Conservation (phyloP, 2,329 filamentous ascomycete species). For the Penicillium freii region DNA sequence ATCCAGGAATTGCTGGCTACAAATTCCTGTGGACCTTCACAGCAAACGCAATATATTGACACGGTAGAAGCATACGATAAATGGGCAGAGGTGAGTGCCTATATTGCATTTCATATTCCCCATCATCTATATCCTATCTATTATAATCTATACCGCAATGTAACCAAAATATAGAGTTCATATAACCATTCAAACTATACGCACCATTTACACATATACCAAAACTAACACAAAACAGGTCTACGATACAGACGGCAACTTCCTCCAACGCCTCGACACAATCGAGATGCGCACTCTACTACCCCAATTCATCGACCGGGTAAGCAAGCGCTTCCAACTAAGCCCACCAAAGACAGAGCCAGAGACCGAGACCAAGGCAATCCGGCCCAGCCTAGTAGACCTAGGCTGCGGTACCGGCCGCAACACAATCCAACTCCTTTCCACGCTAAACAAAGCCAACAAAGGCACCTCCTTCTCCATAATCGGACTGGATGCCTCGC, state of each 20-base stretch:
- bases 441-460: slow-evolving; percentile 2
- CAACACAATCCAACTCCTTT: slow-evolving; percentile 56
- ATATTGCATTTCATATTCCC: background rate
- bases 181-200: too few relatives aligned
- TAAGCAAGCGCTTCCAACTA: slow-evolving; percentile 11
- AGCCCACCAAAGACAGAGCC: slow-evolving; percentile 4
- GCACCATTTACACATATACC: background rate
- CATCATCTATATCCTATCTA: background rate
- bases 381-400: slow-evolving; percentile 52
- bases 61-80: slow-evolving; percentile 40
- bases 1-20: slow-evolving; percentile 22
- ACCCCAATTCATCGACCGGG: slow-evolving; percentile 46
- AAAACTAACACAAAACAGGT: slow-evolving; percentile 31
- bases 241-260: slow-evolving; percentile 66
- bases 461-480: slow-evolving; percentile 33
- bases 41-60: slow-evolving; percentile 31
- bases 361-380: slow-evolving; percentile 12
- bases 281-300: slow-evolving; percentile 54
- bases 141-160: background rate
- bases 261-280: slow-evolving; percentile 64
- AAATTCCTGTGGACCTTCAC: background rate
- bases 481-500: slow-evolving; percentile 57
- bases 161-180: background rate
- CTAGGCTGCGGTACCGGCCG: slow-evolving; percentile 65
- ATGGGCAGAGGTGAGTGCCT: slow-evolving; percentile 35